A percentile compares a stretch with the other conserved stretches of the same genome.
Conservation (phyloP, 225 moss, liverwort and hornwort genomes). For the Pleurozium schreberi region DNA sequence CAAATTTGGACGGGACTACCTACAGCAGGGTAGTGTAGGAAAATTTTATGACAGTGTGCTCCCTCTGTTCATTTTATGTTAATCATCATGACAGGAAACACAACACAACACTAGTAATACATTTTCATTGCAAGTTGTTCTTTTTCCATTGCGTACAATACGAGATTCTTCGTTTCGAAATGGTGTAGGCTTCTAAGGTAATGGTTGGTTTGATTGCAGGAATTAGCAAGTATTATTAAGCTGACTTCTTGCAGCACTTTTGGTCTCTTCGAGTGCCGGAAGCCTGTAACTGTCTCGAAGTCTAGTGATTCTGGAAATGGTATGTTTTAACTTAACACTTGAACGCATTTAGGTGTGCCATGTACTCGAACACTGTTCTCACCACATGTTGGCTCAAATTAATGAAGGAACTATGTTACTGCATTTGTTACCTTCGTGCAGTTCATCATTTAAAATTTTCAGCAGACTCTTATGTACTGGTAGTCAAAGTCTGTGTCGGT, state of each 20-base stretch:
- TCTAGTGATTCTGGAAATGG: constrained; percentile 73
- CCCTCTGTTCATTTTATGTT: background rate
- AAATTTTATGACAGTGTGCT: background rate
- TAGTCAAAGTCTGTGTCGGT: background rate
- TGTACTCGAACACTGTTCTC: background rate
- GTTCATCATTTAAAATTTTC: background rate
- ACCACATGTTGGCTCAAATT: background rate
- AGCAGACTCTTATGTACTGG: background rate
- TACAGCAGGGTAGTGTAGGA: background rate
- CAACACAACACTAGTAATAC: background rate
- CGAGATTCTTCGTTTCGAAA: background rate
- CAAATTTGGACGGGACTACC: background rate
- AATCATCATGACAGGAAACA: background rate
- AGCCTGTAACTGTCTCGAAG: constrained; percentile 63
- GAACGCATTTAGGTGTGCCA: background rate
- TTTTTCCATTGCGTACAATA: background rate
- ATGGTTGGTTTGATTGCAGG: constrained; percentile 34
- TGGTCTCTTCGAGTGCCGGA: constrained; percentile 84
- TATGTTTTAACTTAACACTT: constrained; percentile 4
- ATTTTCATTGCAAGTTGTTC: background rate
- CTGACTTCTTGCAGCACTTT: constrained; percentile 71
- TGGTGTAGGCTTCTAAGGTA: background rate
- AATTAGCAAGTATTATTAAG: constrained; percentile 84
- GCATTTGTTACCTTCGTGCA: background rate
- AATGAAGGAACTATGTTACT: background rate